These are phyloP conservation scores for Nannizziopsis arthrosporioides DNA, from an alignment of 2,329 filamentous ascomycete species.

Conservation along the genomic window DNA sequence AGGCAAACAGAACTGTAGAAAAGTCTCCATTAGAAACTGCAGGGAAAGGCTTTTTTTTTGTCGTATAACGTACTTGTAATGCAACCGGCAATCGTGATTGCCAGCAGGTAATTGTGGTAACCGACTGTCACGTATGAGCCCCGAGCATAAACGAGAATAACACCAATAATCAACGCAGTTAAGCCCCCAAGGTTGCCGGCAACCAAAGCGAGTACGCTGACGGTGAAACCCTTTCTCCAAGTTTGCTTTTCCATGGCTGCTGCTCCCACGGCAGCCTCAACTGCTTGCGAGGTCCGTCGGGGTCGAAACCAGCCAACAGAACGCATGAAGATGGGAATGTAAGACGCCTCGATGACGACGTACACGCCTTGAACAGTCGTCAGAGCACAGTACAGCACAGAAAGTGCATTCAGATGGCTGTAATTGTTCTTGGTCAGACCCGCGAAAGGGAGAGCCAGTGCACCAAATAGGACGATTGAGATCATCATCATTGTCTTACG, in stretches of 20 bases:
- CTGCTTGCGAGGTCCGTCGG: neutral
- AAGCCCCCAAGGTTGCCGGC: slow-evolving; percentile 4
- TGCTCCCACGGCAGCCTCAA: neutral
- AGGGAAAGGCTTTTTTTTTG: too few relatives aligned
- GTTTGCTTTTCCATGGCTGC: neutral
- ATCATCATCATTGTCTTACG: slow-evolving; percentile 6
- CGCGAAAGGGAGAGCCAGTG: slow-evolving; percentile 4
- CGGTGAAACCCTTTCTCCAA: slow-evolving; percentile 8
- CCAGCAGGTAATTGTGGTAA: slow-evolving; percentile 7
- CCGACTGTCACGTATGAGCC: slow-evolving; percentile 5
- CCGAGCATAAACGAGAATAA: slow-evolving; percentile 7
- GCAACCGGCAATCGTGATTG: slow-evolving; percentile 7
- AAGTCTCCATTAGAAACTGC: neutral
- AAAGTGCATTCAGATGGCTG: neutral
- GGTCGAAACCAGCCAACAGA: slow-evolving; percentile 6
- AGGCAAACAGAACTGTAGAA: neutral
- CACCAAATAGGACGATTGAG: slow-evolving; percentile 4
- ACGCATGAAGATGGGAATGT: slow-evolving; percentile 9
- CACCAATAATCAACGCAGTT: slow-evolving; percentile 2
- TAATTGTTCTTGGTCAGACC: slow-evolving; percentile 1
- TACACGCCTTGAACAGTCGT: slow-evolving; percentile 8
- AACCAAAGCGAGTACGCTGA: slow-evolving; percentile 5
- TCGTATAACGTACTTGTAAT: slow-evolving; percentile 2
- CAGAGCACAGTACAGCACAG: slow-evolving; percentile 2
- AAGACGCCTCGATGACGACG: slow-evolving; percentile 5